A percentile compares a stretch with the other conserved stretches of the same genome.
These are phyloP conservation scores for Maudiozyma pseudohumilis DNA, from an alignment of 805 yeast genomes.

Conservation along the genomic window DNA sequence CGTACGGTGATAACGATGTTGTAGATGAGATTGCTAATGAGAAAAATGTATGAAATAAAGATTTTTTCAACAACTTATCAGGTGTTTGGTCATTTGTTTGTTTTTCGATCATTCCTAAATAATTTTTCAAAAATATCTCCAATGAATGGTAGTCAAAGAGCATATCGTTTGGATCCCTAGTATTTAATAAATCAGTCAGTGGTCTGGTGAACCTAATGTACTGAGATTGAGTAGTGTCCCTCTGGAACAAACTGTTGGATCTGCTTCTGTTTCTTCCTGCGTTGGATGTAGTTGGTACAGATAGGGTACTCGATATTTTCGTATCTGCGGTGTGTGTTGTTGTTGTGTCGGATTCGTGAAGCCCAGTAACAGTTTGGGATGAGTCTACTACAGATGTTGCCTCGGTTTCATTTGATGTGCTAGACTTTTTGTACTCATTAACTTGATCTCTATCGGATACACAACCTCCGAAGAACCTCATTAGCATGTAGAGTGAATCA, in stretches of 20 bases:
- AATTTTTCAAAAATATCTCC: conserved; percentile 29
- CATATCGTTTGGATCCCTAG: conserved; percentile 23
- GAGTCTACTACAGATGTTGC: neutral
- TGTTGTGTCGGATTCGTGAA: neutral
- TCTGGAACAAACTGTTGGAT: conserved; percentile 26
- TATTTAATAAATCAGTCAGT: conserved; percentile 26
- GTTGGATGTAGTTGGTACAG: neutral
- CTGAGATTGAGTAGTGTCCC: conserved; percentile 26
- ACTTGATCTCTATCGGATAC: conserved; percentile 28
- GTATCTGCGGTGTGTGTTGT: neutral
- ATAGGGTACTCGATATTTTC: neutral
- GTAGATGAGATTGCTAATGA: conserved; percentile 47
- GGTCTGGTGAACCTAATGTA: conserved; percentile 45
- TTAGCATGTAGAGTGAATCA: conserved; percentile 25
- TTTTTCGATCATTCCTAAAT: conserved; percentile 25
- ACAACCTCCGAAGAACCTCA: conserved; percentile 28
- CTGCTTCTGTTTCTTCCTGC: conserved; percentile 16
- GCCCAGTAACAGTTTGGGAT: neutral
- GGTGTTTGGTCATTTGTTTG: conserved; percentile 21
- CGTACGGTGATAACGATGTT: conserved; percentile 60
- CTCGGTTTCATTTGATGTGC: neutral
- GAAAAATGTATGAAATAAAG: conserved; percentile 48
- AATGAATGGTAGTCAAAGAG: conserved; percentile 29
- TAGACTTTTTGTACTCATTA: conserved; percentile 8
- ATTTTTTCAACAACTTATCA: conserved; percentile 30